Conservation (phyloP, 2,329 filamentous ascomycete species). For the Cadophora luteo-olivacea region DNA sequence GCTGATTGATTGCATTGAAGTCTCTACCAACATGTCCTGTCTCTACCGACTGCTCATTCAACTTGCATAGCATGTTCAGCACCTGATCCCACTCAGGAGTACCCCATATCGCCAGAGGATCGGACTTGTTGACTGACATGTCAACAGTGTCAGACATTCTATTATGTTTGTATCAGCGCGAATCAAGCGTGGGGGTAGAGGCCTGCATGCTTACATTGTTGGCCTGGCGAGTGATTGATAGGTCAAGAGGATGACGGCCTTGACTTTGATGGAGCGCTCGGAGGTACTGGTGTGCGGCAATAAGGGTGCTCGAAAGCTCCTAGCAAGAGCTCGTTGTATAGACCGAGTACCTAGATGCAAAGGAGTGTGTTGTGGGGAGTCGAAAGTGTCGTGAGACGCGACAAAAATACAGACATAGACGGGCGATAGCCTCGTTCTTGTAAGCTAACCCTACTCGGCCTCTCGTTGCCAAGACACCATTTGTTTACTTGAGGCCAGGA, state of each 20-base stretch:
- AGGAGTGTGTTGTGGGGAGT: too few relatives aligned
- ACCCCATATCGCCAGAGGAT: slow-evolving; percentile 1
- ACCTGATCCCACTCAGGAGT: neutral
- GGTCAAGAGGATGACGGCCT: too few relatives aligned
- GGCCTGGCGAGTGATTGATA: too few relatives aligned
- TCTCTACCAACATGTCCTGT: neutral
- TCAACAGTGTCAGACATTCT: neutral
- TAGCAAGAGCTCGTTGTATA: too few relatives aligned
- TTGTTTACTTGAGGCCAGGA: neutral
- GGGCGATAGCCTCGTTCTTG: neutral
- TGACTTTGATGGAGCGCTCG: too few relatives aligned
- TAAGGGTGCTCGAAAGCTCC: too few relatives aligned
- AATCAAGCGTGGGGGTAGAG: too few relatives aligned
- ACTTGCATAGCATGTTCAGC: neutral
- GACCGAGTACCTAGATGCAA: too few relatives aligned
- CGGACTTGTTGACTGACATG: neutral
- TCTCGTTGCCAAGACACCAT: neutral
- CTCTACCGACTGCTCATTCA: neutral
- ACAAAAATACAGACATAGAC: too few relatives aligned
- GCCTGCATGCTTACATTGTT: too few relatives aligned
- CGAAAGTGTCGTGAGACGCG: too few relatives aligned
- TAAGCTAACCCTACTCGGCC: neutral
- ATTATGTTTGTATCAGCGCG: neutral
- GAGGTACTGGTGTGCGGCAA: too few relatives aligned
- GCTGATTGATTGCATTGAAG: neutral